Base-by-base conservation (phyloP, 176 grass and related monocot genomes). In the Olyra latifolia region DNA sequence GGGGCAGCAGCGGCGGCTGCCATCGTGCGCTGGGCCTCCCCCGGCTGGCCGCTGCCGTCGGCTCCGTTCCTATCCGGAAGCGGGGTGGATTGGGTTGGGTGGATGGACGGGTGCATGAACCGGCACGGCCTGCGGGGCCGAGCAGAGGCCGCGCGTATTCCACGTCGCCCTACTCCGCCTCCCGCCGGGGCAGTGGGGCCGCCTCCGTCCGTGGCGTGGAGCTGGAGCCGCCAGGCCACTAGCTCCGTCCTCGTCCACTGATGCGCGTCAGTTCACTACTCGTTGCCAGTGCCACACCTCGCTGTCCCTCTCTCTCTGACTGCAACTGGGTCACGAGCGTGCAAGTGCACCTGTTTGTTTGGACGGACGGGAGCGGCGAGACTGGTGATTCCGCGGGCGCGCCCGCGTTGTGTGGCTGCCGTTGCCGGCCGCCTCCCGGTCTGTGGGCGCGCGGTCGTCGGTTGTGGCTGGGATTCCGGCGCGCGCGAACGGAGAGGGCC, bases 91-190 rank as follows among this genome's bases (percentile, higher is more conserved):
- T 23, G 32, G 55, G 28, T 78, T 48, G 17, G 69, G 20, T 8
- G 44, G 23, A 48, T 35, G 5, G 0, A 20, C 20, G 67, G 19
- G 17, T 15, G 27, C 8, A 24, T n/a, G 50, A 19, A 32, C 24
- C 7, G n/a, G 70, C 22, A n/a, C 8, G 62, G 23, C 5, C 43
- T 4, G 32, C 32, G 32, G 29, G 16, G 15, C 3, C 2, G 35
- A 41, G 43, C 43, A 78, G 56, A 75, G 91, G 85, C 62, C 52
- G 22, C 28, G 49, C 29, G 77, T 67, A 20, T 55, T 85, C 85
- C 88, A 93, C 87, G 91, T 89, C 84, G 45, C 52, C 66, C 80
- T 7, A 0, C 76, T 56, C 56, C 62, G 5, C 1, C 50, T 46
- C 60, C 52, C 80, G 24, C 62, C 70, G 40, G 52, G 32, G 32